These are phyloP conservation scores for Phytopythium montanum DNA, from an alignment of 352 stramenopile species.

Conservation along the genomic window DNA sequence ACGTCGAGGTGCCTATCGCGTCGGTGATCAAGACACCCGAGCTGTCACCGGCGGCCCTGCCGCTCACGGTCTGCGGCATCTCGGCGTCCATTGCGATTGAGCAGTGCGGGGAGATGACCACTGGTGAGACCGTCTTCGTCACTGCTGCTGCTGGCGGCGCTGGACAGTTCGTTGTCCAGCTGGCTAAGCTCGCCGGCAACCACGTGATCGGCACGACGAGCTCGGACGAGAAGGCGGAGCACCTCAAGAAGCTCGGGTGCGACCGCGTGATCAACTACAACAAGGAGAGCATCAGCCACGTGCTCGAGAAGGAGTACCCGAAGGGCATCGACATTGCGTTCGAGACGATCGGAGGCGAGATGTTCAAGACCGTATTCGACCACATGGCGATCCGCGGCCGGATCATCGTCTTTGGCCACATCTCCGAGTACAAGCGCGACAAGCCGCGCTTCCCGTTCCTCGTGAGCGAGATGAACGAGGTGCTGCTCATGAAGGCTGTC, in stretches of 20 bases:
- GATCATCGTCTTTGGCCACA: slow-evolving; percentile 42
- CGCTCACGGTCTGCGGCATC: slow-evolving; percentile 35
- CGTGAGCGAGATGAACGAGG: slow-evolving; percentile 26
- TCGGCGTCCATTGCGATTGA: slow-evolving; percentile 50
- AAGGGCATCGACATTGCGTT: slow-evolving; percentile 12
- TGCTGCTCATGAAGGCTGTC: slow-evolving; percentile 36
- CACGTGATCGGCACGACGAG: slow-evolving; percentile 49
- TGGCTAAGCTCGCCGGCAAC: slow-evolving; percentile 66
- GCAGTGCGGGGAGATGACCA: slow-evolving; percentile 43
- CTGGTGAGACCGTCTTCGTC: slow-evolving; percentile 30
- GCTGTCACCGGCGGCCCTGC: slow-evolving; percentile 21
- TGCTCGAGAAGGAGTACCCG: slow-evolving; percentile 19
- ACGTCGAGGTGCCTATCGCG: slow-evolving; percentile 25
- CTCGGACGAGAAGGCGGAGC: slow-evolving; percentile 70
- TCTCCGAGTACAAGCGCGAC: slow-evolving; percentile 47
- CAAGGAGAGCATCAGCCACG: slow-evolving; percentile 18
- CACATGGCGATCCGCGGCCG: slow-evolving; percentile 28
- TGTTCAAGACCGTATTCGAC: slow-evolving; percentile 29
- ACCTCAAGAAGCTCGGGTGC: slow-evolving; percentile 42
- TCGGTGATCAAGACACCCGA: slow-evolving; percentile 28
- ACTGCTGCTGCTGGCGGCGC: slow-evolving; percentile 50
- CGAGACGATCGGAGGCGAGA: slow-evolving; percentile 7
- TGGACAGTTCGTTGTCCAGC: slow-evolving; percentile 75
- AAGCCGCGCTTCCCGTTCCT: slow-evolving; percentile 20
- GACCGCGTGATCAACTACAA: slow-evolving; percentile 70